Evolutionary conservation across 176 grass and related monocot species (phyloP).

Genomic region (Avena atlantica): DNA sequence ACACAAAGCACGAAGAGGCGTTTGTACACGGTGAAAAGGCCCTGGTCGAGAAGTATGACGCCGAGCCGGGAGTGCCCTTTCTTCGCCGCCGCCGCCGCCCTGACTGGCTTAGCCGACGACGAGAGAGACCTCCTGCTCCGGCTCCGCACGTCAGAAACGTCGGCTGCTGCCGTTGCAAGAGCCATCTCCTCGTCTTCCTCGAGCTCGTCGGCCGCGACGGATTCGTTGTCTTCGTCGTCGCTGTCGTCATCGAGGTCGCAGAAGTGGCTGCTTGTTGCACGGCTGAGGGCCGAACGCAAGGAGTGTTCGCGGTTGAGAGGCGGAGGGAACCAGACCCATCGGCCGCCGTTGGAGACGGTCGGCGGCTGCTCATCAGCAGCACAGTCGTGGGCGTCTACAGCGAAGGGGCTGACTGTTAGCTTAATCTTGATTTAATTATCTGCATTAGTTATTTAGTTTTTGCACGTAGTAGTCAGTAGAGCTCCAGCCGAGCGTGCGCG

Average conservation of each 20-base stretch:
- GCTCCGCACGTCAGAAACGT: not conserved
- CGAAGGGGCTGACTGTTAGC: constrained; percentile 24
- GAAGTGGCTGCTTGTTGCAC: constrained; percentile 63
- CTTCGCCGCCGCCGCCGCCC: not conserved
- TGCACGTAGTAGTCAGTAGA: too few relatives aligned
- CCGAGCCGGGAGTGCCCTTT: constrained; percentile 50
- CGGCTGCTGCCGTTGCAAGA: not conserved
- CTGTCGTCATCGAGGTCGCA: constrained; percentile 56
- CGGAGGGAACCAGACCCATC: constrained; percentile 47
- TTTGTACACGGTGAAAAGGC: constrained; percentile 83
- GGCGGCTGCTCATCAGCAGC: not conserved
- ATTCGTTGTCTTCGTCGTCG: not conserved
- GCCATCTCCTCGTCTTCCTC: constrained; percentile 47
- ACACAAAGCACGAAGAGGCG: constrained; percentile 58
- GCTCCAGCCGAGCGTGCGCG: too few relatives aligned
- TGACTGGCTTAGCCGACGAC: constrained; percentile 10
- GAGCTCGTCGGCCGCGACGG: not conserved
- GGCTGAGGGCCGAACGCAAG: constrained; percentile 27
- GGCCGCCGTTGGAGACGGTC: constrained; percentile 29
- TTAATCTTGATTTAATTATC: too few relatives aligned
- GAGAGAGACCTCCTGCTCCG: not conserved
- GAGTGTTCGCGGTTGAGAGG: constrained; percentile 1
- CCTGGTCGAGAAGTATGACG: constrained; percentile 68
- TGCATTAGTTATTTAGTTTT: too few relatives aligned
- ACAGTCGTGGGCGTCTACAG: not conserved